Evolutionary conservation across 768 basidiomycete genomes (phyloP).

Genomic region (Boletus edulis): DNA sequence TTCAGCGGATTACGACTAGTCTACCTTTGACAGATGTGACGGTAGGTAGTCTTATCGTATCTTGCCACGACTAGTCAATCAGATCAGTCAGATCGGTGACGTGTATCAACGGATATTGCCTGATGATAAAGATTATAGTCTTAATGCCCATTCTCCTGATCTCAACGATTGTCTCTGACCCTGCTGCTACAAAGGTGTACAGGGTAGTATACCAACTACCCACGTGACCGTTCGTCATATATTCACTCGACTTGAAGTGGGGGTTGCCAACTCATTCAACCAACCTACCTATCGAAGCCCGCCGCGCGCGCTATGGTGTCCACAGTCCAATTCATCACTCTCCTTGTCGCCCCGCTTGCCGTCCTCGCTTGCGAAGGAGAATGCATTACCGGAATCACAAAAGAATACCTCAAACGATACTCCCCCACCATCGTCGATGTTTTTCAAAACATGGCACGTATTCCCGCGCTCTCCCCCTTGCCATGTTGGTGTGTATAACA

Average conservation of each 20-base stretch:
- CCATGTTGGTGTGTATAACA: background rate
- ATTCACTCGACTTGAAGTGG: background rate
- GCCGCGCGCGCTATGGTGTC: slow-evolving; percentile 19
- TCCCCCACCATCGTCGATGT: slow-evolving; percentile 38
- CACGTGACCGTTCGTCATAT: slow-evolving; percentile 20
- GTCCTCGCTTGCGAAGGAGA: slow-evolving; percentile 66
- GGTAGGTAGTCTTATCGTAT: slow-evolving; percentile 4
- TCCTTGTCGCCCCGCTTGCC: slow-evolving; percentile 34
- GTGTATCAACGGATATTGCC: background rate
- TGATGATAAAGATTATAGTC: background rate
- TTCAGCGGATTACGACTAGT: slow-evolving; percentile 28
- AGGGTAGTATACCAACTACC: slow-evolving; percentile 4
- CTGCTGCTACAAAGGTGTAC: no score
- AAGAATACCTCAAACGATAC: slow-evolving; percentile 53
- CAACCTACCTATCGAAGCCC: slow-evolving; percentile 5
- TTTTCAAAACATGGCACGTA: slow-evolving; percentile 43
- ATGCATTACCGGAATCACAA: slow-evolving; percentile 61
- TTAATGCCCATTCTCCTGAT: background rate
- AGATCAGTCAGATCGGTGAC: background rate
- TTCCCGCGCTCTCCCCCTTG: background rate
- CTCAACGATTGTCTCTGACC: background rate
- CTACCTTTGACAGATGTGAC: background rate
- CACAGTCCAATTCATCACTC: slow-evolving; percentile 17
- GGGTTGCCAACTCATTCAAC: background rate
- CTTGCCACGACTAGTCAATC: background rate